Base-by-base conservation (phyloP, 305 asterid species). In the Petunia hybrid region DNA sequence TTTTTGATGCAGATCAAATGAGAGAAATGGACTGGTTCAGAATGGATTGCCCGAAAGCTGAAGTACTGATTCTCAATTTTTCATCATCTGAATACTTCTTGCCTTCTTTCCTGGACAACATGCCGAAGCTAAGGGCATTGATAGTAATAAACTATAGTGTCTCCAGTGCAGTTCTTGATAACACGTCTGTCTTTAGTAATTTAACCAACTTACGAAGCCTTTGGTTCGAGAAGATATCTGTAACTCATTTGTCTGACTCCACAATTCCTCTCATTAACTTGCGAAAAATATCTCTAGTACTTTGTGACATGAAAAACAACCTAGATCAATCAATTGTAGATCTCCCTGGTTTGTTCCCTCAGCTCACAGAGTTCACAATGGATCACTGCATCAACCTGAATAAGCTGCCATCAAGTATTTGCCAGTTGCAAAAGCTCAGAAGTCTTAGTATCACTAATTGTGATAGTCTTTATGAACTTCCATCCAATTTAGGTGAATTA, bases 381-480 rank as follows among this genome's bases (percentile, higher is more conserved):
- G 98, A 95, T 81, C 97, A 95, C 79, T 95, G 99, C 88, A 93
- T 95, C 82, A 91, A 95, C 85, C 66, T 95, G 61, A 83, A 85
- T 16, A 89, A 86, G 53, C 80, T 95, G 8, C 97, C 99, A 6
- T 70, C 89, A 0, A 87, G 91, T 65, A 80, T 95, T 64, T 90
- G 92, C 85, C 87, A 76, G 75, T 92, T 95, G 97, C 88, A 65
- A 1, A 80, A 89, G 0, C 94, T 93, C 14, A 86, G 75, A 69
- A 93, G 91, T 90, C 83, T 95, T 42, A 93, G 98, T 12, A 81
- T 95, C 83, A 93, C 98, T 62, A 92, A 93, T n/a, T 95, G 98
- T 55, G 98, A 95, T 79, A 89, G 94, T 65, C 91, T 95, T 61
- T 83, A 83, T 14, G 91, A 91, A 61, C 91, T 95, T 60, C 97